These are phyloP conservation scores for Scheffersomyces stambukii DNA, from an alignment of 1,139 yeast species.

Conservation along the genomic window DNA sequence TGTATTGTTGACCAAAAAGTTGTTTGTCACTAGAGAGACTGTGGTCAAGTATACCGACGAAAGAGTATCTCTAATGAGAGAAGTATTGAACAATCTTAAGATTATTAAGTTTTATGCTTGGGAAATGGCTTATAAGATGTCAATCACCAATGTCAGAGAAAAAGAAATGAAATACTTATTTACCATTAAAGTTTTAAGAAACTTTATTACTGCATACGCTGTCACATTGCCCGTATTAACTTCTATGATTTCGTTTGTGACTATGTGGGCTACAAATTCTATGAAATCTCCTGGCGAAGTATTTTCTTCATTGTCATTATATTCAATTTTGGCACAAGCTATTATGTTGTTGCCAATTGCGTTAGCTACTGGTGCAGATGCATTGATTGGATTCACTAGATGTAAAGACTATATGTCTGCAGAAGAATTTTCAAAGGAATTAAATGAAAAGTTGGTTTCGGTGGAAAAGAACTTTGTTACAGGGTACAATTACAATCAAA, in stretches of 20 bases:
- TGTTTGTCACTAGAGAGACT: constrained; percentile 34
- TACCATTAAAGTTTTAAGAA: constrained; percentile 41
- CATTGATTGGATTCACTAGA: constrained; percentile 47
- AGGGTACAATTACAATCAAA: constrained; percentile 13
- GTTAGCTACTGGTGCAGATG: constrained; percentile 52
- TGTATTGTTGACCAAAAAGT: constrained; percentile 31
- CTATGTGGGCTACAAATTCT: constrained; percentile 37
- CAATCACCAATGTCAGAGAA: constrained; percentile 32
- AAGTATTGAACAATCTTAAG: constrained; percentile 38
- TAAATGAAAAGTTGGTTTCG: constrained; percentile 15
- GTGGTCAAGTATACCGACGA: constrained; percentile 40
- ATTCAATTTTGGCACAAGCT: constrained; percentile 48
- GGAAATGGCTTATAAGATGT: constrained; percentile 42
- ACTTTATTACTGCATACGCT: constrained; percentile 45
- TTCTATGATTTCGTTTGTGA: constrained; percentile 40
- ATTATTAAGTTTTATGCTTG: constrained; percentile 46
- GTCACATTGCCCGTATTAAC: constrained; percentile 40
- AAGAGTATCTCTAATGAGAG: constrained; percentile 43
- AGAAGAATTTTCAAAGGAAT: constrained; percentile 28
- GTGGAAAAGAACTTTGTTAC: constrained; percentile 16
- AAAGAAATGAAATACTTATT: constrained; percentile 39
- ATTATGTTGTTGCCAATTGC: constrained; percentile 54
- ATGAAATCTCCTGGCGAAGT: constrained; percentile 41
- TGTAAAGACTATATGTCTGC: constrained; percentile 41
- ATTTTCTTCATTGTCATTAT: constrained; percentile 50